Conservation (phyloP, 129 eudicot species). For the Flaveria sonorensis region DNA sequence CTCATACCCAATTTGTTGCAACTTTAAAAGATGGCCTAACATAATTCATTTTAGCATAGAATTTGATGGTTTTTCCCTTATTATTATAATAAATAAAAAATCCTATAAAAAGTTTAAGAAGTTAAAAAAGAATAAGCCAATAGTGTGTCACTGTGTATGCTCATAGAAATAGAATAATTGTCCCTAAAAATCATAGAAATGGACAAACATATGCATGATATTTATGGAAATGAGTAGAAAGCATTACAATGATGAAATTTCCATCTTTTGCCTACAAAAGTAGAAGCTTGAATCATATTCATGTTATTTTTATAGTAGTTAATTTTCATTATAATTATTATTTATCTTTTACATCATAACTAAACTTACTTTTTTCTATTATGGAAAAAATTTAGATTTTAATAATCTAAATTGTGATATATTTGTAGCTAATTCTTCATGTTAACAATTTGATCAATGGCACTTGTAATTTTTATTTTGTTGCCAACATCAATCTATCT, state of each 20-base stretch:
- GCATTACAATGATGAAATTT: conserved; percentile 45
- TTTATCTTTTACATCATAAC: not conserved
- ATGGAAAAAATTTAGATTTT: no score
- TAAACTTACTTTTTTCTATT: not conserved
- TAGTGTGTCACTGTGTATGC: conserved; percentile 14
- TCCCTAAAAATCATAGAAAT: conserved; percentile 32
- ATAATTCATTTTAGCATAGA: not conserved
- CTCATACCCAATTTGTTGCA: not conserved
- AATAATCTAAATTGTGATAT: no score
- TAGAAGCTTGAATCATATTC: conserved; percentile 32
- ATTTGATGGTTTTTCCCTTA: not conserved
- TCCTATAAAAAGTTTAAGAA: not conserved
- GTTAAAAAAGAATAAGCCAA: not conserved
- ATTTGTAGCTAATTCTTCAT: no score
- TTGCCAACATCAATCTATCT: no score
- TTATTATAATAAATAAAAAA: not conserved
- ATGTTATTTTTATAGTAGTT: conserved; percentile 1
- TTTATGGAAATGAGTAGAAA: conserved; percentile 33
- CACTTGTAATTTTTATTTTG: no score
- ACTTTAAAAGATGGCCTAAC: not conserved
- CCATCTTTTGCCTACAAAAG: conserved; percentile 26
- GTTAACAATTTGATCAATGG: no score
- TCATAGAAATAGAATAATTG: conserved; percentile 21
- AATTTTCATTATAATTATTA: not conserved
- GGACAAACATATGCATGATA: conserved; percentile 37